Conservation (phyloP, 75 land plant genomes). For the Pinus tabuliformis region DNA sequence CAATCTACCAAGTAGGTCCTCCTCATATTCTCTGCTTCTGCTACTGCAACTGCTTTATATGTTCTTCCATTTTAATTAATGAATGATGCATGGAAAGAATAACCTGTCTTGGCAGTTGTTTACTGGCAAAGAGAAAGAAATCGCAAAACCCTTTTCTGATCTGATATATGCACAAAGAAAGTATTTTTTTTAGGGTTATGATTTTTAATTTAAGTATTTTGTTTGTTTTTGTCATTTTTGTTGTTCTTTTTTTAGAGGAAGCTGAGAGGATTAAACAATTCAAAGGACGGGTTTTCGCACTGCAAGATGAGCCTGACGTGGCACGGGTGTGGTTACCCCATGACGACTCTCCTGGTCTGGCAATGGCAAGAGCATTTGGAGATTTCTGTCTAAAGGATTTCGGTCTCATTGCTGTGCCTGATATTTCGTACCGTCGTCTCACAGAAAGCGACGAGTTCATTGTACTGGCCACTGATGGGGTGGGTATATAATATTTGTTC, state of each 20-base stretch:
- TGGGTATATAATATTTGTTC: slow-evolving; percentile 20
- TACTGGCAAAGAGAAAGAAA: too few relatives aligned
- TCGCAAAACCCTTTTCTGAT: too few relatives aligned
- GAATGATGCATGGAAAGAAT: not conserved
- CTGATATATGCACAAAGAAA: too few relatives aligned
- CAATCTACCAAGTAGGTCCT: slow-evolving; percentile 52
- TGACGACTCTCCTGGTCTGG: slow-evolving; percentile 85
- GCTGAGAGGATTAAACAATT: slow-evolving; percentile 76
- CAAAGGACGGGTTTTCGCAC: slow-evolving; percentile 88
- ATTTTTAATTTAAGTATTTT: not conserved
- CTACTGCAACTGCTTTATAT: not conserved
- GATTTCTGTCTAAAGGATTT: slow-evolving; percentile 96
- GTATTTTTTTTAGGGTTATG: too few relatives aligned
- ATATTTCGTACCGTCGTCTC: slow-evolving; percentile 64
- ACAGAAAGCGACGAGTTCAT: slow-evolving; percentile 80
- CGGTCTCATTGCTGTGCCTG: slow-evolving; percentile 91
- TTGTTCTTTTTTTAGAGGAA: slow-evolving; percentile 48
- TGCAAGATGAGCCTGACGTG: slow-evolving; percentile 94
- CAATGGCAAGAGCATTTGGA: slow-evolving; percentile 98
- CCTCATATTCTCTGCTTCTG: not conserved
- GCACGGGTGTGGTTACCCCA: slow-evolving; percentile 89
- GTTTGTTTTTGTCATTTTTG: not conserved
- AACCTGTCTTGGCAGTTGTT: not conserved
- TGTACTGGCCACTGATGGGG: slow-evolving; percentile 93
- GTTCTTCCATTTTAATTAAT: not conserved